Evolutionary conservation across 495 filamentous ascomycete genomes (phyloP), one percentile per base, ranked within the genome.

Genomic region (Sordaria brevicollis): DNA sequence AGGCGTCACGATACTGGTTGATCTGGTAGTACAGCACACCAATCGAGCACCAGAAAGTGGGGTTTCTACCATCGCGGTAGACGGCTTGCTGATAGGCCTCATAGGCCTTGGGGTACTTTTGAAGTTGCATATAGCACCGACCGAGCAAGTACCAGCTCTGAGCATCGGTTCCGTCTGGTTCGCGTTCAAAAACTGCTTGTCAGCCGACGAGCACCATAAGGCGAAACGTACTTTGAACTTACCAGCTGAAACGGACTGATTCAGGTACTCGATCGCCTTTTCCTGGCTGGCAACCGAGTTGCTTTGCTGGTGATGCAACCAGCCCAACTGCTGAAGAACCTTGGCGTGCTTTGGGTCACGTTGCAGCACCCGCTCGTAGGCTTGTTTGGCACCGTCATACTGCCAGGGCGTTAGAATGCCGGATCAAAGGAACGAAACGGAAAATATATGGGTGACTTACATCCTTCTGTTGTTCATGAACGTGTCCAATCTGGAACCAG

Each of bases 1-100:
- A 88, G 19, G 95, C 95, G 84, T 99, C 95, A 66, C 95, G 90
- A 79, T 99, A 99, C 84, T 99, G 95, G 79, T 99, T 99, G 83
- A 99, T 99, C 82, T 99, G 95, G 82, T 98, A 99, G 78, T 99
- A 99, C 39, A 99, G 88, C 19, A 99, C 95, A 77, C 95, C 95
- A 78, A 99, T 99, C 29, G 95, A 99, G 83, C 96, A 98, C 95
- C 95, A 99, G 84, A 99, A 99, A 13, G 95, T 99, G 33, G 95
- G 96, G 74, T 99, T 99, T 74, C 95, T 90, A 29, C 96, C 96
- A 77, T 99, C 95, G 68, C 95, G 93, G 77, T 99, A 99, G 65
- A 99, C 95, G 4, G 95, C 95, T 81, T 99, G 95, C 77, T 99
- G 95, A 76, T 99, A 99, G 11, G 95, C 96, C 80, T 99, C 95